Evolutionary conservation across 768 basidiomycete species (phyloP), one percentile per base, ranked within the genome.

Genomic region (Kwoniella sp.): DNA sequence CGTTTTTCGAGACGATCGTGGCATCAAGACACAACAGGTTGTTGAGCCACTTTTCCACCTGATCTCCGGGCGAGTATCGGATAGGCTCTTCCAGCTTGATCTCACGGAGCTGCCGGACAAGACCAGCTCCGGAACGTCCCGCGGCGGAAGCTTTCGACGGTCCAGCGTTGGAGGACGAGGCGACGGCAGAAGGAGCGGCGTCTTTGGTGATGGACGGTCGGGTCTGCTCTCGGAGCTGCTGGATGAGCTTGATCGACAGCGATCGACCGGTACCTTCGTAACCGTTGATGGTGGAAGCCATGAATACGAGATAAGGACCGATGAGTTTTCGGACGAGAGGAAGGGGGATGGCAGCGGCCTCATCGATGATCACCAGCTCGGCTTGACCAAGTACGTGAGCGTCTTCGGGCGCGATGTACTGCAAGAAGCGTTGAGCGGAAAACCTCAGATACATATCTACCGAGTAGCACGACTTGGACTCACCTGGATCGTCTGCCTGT

Each of bases 261-360:
- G 92, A 96, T 23, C 95, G 88, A n/a, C 95, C 95, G 0, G 95
- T 98, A 23, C 95, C 95, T 80, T 98, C 95, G 75, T 99, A 99
- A 33, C 95, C 95, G 71, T 96, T 98, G 77, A 99, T 91, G 0
- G 95, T 99, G n/a, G 91, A 95, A 1, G 95, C 89, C 80, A 98
- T 85, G 79, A 98, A 98, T 44, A 98, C 91, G 29, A 98, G 87
- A 76, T 98, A 98, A 0, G 80, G 80, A 0, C 95, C 95, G 48
- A 99, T 84, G 57, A 99, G 86, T 63, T 89, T 89, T 50, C 87
- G 84, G 15, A 99, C 93, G 29, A 99, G 84, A 2, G 93, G 91
- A 15, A 98, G 82, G 1, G 95, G 95, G 46, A 98, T 98, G 17
- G 95, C 95, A 8, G 95, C 95, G 6, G 93, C 93, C 75, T 99